These are phyloP conservation scores for Hygrocybe punicea DNA, from an alignment of 768 basidiomycete species.

Conservation along the genomic window DNA sequence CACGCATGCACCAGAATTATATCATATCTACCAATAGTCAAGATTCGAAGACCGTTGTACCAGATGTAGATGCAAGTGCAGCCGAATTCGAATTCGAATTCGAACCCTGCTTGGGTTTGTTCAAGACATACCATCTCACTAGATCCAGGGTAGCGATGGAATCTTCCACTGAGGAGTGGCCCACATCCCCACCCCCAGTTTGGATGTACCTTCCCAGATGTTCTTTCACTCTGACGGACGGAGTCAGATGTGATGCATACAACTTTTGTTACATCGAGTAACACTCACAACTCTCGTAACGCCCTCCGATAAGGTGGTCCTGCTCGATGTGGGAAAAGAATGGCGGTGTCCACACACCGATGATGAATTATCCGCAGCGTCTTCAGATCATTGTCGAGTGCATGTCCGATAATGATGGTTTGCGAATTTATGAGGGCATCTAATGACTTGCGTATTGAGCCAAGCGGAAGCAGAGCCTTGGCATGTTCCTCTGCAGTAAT, in stretches of 20 bases:
- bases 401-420: conserved; percentile 88
- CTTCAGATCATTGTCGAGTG: conserved; percentile 90
- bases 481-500: conserved; percentile 58
- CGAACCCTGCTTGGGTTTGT: conserved; percentile 45
- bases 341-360: conserved; percentile 80
- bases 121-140: conserved; percentile 75
- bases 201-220: conserved; percentile 81
- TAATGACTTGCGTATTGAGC: conserved; percentile 62
- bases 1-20: too few relatives aligned
- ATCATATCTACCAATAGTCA: too few relatives aligned
- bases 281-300: conserved; percentile 70
- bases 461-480: conserved; percentile 63
- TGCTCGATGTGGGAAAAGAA: conserved; percentile 76
- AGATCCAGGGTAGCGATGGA: conserved; percentile 85
- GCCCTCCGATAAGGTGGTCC: conserved; percentile 78
- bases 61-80: neutral
- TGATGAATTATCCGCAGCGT: conserved; percentile 85
- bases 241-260: conserved; percentile 9
- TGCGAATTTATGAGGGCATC: conserved; percentile 68
- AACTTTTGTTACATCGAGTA: neutral
- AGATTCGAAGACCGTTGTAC: neutral
- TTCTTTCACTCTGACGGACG: conserved; percentile 63
- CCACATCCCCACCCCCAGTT: conserved; percentile 63
- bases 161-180: conserved; percentile 91
- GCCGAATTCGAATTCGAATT: conserved; percentile 6